Percentiles rank a stretch among this genome's conserved stretches.
Conservation (phyloP, 192 early-diverging fungal species). For the Coemansia sp. region DNA sequence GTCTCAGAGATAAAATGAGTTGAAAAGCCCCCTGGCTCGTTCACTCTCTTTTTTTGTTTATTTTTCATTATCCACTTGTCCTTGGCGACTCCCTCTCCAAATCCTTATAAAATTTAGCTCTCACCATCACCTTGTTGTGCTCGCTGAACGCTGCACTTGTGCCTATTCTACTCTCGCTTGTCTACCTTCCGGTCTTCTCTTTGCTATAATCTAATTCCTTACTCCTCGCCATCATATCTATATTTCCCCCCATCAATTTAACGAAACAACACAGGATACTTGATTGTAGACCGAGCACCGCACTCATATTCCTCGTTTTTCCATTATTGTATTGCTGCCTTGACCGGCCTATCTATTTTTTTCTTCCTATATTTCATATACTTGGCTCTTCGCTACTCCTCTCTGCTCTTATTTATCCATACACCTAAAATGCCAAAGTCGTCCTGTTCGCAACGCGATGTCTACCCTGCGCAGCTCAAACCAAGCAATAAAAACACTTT, state of each 20-base stretch:
- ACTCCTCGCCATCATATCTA: neutral
- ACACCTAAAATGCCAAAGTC: constrained; percentile 19
- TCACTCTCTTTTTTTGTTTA: neutral
- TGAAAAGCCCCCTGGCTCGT: neutral
- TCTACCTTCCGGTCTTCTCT: neutral
- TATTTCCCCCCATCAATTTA: neutral
- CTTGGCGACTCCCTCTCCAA: neutral
- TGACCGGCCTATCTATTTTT: neutral
- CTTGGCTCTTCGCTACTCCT: too few relatives aligned
- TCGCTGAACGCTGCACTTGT: neutral
- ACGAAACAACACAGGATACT: neutral
- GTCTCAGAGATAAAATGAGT: neutral
- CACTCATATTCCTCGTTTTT: neutral
- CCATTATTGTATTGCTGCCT: neutral
- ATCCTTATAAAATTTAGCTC: neutral
- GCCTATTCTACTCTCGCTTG: neutral
- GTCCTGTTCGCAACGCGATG: neutral
- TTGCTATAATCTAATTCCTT: neutral
- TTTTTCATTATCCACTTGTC: neutral
- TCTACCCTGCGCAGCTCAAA: constrained; percentile 1
- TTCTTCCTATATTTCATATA: neutral
- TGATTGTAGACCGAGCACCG: neutral
- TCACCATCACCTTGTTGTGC: neutral
- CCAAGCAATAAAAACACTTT: constrained; percentile 29
- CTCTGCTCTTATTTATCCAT: neutral